Conservation (phyloP, 352 stramenopile genomes). For the Blastocystis sp. region DNA sequence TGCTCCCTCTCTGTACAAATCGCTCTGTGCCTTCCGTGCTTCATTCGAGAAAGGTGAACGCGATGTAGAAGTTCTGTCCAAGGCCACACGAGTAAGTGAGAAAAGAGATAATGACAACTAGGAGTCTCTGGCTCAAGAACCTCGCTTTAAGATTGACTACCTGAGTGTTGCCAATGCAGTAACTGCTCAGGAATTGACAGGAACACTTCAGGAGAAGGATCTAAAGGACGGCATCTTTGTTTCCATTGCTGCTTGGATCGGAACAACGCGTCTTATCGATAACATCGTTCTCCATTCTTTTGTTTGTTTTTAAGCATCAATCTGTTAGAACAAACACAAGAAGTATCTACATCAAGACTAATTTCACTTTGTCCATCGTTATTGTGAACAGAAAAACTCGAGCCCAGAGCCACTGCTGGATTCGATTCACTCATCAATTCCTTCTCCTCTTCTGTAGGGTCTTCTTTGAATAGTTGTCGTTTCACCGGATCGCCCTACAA, state of each 20-base stretch:
- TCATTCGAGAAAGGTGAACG: constrained; percentile 53
- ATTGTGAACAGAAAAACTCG: constrained; percentile 23
- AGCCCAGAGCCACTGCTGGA: background rate
- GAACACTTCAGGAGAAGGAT: background rate
- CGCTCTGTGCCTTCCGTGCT: constrained; percentile 67
- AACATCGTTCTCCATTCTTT: constrained; percentile 76
- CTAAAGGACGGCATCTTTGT: constrained; percentile 74
- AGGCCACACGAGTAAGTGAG: background rate
- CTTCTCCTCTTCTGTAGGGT: constrained; percentile 12
- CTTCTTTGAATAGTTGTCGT: background rate
- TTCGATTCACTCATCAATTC: constrained; percentile 21
- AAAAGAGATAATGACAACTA: background rate
- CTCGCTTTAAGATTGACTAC: constrained; percentile 89
- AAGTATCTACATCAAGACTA: constrained; percentile 42
- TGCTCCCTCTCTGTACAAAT: constrained; percentile 78
- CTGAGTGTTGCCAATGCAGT: constrained; percentile 83
- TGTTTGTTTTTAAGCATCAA: background rate
- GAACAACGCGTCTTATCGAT: constrained; percentile 90
- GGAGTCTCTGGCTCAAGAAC: constrained; percentile 74
- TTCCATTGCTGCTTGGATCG: constrained; percentile 86
- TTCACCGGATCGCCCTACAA: background rate
- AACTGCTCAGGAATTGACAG: constrained; percentile 67
- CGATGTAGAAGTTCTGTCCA: background rate
- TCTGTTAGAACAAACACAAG: constrained; percentile 12
- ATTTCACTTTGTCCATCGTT: constrained; percentile 5